Evolutionary conservation across 2,329 filamentous ascomycete species (phyloP).

Genomic region (Daldinia sp.): DNA sequence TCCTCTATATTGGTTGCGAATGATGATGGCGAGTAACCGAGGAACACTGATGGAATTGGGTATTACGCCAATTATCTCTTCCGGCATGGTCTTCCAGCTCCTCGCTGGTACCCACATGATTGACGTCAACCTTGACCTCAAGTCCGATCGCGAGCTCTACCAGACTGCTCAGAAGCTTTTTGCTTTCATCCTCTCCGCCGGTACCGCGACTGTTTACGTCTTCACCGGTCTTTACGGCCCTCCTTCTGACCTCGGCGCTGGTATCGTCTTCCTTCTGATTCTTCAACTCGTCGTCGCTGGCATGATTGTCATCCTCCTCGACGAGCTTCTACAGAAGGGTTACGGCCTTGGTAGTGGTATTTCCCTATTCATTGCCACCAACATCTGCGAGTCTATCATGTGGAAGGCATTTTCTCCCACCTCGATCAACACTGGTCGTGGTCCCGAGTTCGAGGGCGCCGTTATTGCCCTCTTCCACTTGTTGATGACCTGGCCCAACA

Average conservation of each 20-base stretch:
- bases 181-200: slow-evolving; percentile 96
- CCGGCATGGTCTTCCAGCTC: slow-evolving; percentile 99
- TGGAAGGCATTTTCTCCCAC: slow-evolving; percentile 99
- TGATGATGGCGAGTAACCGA: slow-evolving; percentile 99
- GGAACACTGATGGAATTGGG: slow-evolving; percentile 96
- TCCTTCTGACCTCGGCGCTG: slow-evolving; percentile 94
- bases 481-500: slow-evolving; percentile 98
- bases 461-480: slow-evolving; percentile 98
- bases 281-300: slow-evolving; percentile 97
- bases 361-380: slow-evolving; percentile 99
- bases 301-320: slow-evolving; percentile 97
- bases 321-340: slow-evolving; percentile 99
- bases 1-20: slow-evolving; percentile 98
- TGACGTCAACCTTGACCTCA: slow-evolving; percentile 99
- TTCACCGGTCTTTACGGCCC: slow-evolving; percentile 97
- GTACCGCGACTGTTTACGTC: slow-evolving; percentile 97
- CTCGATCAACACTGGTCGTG: slow-evolving; percentile 98
- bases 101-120: slow-evolving; percentile 99
- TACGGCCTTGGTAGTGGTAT: slow-evolving; percentile 99
- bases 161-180: slow-evolving; percentile 99
- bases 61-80: slow-evolving; percentile 99
- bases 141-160: slow-evolving; percentile 99
- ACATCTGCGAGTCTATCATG: slow-evolving; percentile 99
- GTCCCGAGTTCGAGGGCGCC: slow-evolving; percentile 98
- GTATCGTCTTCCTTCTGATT: slow-evolving; percentile 97